Percentiles rank a stretch among this genome's conserved stretches.
Evolutionary conservation across 2,329 filamentous ascomycete species (phyloP).

Genomic region (Monosporascus ibericus): DNA sequence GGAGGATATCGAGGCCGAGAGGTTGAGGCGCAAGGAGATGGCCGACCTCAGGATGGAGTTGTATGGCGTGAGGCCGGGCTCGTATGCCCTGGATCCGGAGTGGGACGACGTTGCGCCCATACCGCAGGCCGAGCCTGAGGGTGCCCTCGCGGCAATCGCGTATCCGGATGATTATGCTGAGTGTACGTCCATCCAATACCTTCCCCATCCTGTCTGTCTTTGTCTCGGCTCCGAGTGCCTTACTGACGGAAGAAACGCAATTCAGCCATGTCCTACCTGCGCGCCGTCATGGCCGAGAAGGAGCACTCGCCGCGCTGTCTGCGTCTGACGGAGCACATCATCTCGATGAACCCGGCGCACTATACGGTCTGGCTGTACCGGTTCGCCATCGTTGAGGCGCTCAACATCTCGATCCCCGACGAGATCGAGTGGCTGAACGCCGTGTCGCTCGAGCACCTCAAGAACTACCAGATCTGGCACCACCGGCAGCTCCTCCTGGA

Average conservation of each 20-base stretch:
- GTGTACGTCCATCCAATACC: slow-evolving; percentile 35
- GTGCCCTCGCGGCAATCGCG: slow-evolving; percentile 85
- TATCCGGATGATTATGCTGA: slow-evolving; percentile 88
- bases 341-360: slow-evolving; percentile 89
- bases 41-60: slow-evolving; percentile 43
- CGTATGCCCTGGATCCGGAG: slow-evolving; percentile 60
- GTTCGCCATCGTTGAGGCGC: slow-evolving; percentile 65
- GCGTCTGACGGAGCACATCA: slow-evolving; percentile 80
- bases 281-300: slow-evolving; percentile 84
- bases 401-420: slow-evolving; percentile 57
- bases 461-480: slow-evolving; percentile 99
- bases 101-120: slow-evolving; percentile 86
- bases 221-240: neutral
- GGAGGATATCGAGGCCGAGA: slow-evolving; percentile 41
- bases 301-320: slow-evolving; percentile 77
- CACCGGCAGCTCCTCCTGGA: slow-evolving; percentile 62
- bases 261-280: slow-evolving; percentile 80
- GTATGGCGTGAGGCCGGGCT: slow-evolving; percentile 42
- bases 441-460: slow-evolving; percentile 76
- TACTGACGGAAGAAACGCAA: slow-evolving; percentile 4
- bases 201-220: neutral
- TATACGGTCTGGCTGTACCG: slow-evolving; percentile 99
- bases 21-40: slow-evolving; percentile 43
- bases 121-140: slow-evolving; percentile 73
- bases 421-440: slow-evolving; percentile 85